phyloP scores from a whole-genome alignment of 164 flowering plant species.

The Berberis thunbergii region DNA sequence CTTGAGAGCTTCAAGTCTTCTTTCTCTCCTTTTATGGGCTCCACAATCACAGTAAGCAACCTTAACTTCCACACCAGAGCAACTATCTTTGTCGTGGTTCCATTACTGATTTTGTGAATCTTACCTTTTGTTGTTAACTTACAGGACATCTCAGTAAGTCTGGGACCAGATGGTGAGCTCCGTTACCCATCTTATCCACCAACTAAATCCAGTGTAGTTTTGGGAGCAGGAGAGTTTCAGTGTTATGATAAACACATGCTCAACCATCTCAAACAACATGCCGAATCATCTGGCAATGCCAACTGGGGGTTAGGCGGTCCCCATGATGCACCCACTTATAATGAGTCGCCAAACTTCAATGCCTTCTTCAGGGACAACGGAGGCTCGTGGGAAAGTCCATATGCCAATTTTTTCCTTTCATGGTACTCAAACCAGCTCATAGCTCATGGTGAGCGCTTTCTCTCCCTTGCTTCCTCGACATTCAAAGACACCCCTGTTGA shows the following conservation, averaged over 20 bases:
- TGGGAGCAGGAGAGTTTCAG: conserved; percentile 85
- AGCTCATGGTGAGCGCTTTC: conserved; percentile 58
- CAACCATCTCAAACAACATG: conserved; percentile 48
- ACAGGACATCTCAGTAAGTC: conserved; percentile 77
- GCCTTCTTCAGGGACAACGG: conserved; percentile 58
- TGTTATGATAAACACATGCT: conserved; percentile 84
- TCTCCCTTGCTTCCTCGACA: conserved; percentile 48
- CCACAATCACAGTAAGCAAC: conserved; percentile 68
- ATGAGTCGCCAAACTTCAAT: conserved; percentile 37
- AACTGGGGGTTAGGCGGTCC: conserved; percentile 88
- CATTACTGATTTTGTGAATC: no score
- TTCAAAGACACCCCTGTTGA: conserved; percentile 29
- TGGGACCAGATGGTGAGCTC: conserved; percentile 96
- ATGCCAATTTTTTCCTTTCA: conserved; percentile 85
- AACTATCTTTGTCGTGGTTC: no score
- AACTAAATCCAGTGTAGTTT: conserved; percentile 11
- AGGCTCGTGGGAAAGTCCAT: conserved; percentile 87
- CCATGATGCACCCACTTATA: conserved; percentile 69
- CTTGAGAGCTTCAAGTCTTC: conserved; percentile 66
- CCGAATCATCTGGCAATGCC: conserved; percentile 49
- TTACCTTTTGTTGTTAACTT: background rate
- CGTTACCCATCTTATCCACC: conserved; percentile 60
- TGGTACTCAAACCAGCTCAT: conserved; percentile 80
- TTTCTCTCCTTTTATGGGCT: conserved; percentile 56
- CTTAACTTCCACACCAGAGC: background rate